phyloP scores from a whole-genome alignment of 2,329 filamentous ascomycete genomes.

The Leptographium wingfieldii region DNA sequence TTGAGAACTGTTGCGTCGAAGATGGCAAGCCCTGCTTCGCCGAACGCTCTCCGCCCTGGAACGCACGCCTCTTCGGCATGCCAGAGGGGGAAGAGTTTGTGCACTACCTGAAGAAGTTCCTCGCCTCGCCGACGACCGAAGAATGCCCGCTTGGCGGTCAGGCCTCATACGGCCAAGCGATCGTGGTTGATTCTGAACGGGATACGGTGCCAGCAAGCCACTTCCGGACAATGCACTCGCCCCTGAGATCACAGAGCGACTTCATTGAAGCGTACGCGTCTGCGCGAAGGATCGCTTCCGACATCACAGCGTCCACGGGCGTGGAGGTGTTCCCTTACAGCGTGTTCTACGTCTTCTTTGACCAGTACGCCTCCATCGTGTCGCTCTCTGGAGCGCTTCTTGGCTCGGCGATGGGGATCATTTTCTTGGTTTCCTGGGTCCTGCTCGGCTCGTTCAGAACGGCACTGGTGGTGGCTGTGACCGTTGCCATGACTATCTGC shows the following conservation, averaged over 20 bases:
- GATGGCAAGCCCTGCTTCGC: conserved; percentile 64
- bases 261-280: conserved; percentile 87
- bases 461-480: conserved; percentile 68
- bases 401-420: conserved; percentile 71
- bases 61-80: conserved; percentile 81
- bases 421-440: conserved; percentile 65
- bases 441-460: conserved; percentile 78
- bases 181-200: conserved; percentile 60
- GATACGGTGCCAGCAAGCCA: conserved; percentile 68
- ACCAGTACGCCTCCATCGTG: conserved; percentile 84
- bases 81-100: conserved; percentile 87
- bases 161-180: conserved; percentile 73
- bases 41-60: conserved; percentile 69
- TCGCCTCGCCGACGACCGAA: conserved; percentile 65
- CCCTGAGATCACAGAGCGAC: conserved; percentile 75
- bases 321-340: conserved; percentile 91
- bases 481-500: conserved; percentile 84
- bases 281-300: conserved; percentile 73
- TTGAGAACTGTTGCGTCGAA: conserved; percentile 62
- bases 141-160: conserved; percentile 81
- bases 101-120: conserved; percentile 71
- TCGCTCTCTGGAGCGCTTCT: conserved; percentile 67
- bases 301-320: conserved; percentile 57
- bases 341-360: conserved; percentile 98
- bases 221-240: conserved; percentile 83